Evolutionary conservation across 768 basidiomycete species (phyloP).

Genomic region (Boletellus sp.): DNA sequence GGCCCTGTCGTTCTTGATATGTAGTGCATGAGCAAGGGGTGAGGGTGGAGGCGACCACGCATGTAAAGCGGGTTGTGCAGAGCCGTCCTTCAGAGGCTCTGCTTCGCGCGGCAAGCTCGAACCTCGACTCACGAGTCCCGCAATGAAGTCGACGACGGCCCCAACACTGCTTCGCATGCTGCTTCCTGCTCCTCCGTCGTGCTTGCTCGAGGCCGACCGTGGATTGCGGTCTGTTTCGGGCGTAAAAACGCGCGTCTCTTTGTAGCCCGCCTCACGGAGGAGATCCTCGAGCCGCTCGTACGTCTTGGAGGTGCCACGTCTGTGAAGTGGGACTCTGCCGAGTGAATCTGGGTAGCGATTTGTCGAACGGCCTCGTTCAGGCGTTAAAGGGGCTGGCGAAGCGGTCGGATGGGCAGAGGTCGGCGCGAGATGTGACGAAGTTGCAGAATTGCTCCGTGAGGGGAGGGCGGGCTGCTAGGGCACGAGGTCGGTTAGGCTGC

Average conservation of each 20-base stretch:
- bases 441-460: constrained; percentile 3
- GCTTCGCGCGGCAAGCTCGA: constrained; percentile 20
- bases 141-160: constrained; percentile 62
- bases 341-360: constrained; percentile 56
- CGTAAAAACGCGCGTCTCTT: constrained; percentile 86
- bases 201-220: constrained; percentile 23
- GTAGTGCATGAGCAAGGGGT: constrained; percentile 16
- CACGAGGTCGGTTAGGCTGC: constrained; percentile 12
- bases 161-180: constrained; percentile 43
- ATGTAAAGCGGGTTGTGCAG: constrained; percentile 2
- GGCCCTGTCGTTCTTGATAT: constrained; percentile 7
- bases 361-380: constrained; percentile 38
- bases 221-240: constrained; percentile 66
- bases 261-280: constrained; percentile 84
- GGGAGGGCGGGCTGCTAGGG: constrained; percentile 11
- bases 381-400: constrained; percentile 37
- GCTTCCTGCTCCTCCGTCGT: constrained; percentile 29
- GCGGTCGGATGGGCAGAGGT: constrained; percentile 1
- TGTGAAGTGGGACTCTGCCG: constrained; percentile 69
- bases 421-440: constrained; percentile 9
- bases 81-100: constrained; percentile 6
- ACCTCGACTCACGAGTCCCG: constrained; percentile 48
- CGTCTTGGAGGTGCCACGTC: constrained; percentile 73
- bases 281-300: constrained; percentile 86
- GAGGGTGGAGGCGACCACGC: constrained; percentile 26